Evolutionary conservation across 768 basidiomycete species (phyloP).

Genomic region (Russula sp.): DNA sequence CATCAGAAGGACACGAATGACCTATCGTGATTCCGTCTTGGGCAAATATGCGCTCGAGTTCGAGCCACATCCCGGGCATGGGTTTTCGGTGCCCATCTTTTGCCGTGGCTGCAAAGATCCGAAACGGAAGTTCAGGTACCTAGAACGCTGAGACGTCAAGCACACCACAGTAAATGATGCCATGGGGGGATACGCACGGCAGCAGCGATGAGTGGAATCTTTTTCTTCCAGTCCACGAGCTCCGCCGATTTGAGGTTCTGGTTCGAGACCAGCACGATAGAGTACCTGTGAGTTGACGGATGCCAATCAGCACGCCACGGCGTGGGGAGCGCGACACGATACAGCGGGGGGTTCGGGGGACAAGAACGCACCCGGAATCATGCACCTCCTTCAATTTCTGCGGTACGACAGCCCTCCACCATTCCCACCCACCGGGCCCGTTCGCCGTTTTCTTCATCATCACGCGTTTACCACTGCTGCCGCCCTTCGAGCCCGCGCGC

Average conservation of each 20-base stretch:
- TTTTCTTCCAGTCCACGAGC: constrained; percentile 67
- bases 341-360: too few relatives aligned
- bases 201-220: constrained; percentile 61
- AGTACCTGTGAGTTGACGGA: constrained; percentile 40
- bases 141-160: constrained; percentile 28
- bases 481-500: constrained; percentile 26
- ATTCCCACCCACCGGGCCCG: constrained; percentile 53
- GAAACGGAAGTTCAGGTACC: constrained; percentile 72
- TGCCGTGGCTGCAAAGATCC: constrained; percentile 68
- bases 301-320: neutral
- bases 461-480: constrained; percentile 3
- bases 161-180: neutral
- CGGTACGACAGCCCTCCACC: constrained; percentile 69
- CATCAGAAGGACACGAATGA: constrained; percentile 25
- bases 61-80: constrained; percentile 80
- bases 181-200: constrained; percentile 38
- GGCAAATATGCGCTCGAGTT: constrained; percentile 56
- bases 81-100: constrained; percentile 81
- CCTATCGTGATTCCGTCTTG: constrained; percentile 60
- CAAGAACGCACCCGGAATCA: constrained; percentile 48
- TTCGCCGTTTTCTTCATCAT: constrained; percentile 33
- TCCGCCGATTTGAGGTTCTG: constrained; percentile 51
- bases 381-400: constrained; percentile 54
- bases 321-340: constrained; percentile 1
- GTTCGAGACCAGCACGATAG: constrained; percentile 77